phyloP scores from a whole-genome alignment of 495 filamentous ascomycete genomes.

The Neurospora sp. region DNA sequence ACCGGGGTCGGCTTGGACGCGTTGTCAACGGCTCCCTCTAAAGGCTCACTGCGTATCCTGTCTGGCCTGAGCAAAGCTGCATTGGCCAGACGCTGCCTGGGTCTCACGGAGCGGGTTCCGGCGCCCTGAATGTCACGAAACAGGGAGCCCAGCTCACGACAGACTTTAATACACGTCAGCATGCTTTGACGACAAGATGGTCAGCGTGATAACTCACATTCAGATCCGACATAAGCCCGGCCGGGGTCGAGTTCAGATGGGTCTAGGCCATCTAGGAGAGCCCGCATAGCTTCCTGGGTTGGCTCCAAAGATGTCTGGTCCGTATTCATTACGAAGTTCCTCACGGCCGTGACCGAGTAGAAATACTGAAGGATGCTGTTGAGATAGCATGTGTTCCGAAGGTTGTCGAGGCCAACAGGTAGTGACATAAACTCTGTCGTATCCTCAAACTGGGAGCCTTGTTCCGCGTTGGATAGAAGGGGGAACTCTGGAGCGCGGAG shows the following conservation, averaged over 20 bases:
- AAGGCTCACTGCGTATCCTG: conserved; percentile 8
- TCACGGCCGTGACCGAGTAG: conserved; percentile 74
- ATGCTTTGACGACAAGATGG: background rate
- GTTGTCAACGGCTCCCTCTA: background rate
- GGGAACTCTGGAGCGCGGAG: background rate
- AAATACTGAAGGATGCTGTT: conserved; percentile 96
- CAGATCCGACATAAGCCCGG: conserved; percentile 32
- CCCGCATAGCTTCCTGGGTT: conserved; percentile 45
- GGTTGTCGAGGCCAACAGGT: conserved; percentile 82
- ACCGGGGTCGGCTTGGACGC: background rate
- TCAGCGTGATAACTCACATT: conserved; percentile 44
- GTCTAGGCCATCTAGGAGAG: conserved; percentile 52
- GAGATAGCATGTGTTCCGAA: conserved; percentile 95
- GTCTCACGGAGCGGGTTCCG: conserved; percentile 45
- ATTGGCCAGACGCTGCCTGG: conserved; percentile 71
- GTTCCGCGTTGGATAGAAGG: background rate
- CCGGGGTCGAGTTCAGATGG: conserved; percentile 25
- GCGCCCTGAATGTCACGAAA: conserved; percentile 62
- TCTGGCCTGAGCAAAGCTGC: conserved; percentile 44
- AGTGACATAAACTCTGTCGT: conserved; percentile 29
- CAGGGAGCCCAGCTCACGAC: conserved; percentile 58
- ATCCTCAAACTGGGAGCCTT: background rate
- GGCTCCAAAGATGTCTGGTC: conserved; percentile 54
- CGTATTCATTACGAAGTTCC: conserved; percentile 68
- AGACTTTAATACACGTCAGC: conserved; percentile 39